phyloP scores from a whole-genome alignment of 1,139 yeast genomes.

The Entelexis sorbosivorans region DNA sequence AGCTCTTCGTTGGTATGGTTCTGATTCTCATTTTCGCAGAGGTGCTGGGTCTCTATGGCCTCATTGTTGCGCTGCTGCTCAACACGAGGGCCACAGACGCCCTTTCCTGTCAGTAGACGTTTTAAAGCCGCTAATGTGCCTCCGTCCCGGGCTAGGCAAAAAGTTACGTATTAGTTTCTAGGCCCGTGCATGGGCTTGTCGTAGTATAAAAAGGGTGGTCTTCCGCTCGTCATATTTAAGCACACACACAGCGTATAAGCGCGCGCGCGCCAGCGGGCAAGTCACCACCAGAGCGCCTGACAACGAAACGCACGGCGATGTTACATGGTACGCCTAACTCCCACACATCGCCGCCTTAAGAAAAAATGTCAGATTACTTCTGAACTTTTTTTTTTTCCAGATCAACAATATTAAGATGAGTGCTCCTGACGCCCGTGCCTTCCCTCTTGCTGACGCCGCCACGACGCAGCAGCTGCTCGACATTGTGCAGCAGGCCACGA shows the following conservation, averaged over 20 bases:
- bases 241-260: too few relatives aligned
- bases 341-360: not conserved
- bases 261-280: too few relatives aligned
- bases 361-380: not conserved
- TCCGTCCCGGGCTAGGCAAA: not conserved
- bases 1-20: slow-evolving; percentile 76
- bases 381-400: not conserved
- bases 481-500: slow-evolving; percentile 95
- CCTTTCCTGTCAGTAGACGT: slow-evolving; percentile 13
- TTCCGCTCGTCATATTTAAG: too few relatives aligned
- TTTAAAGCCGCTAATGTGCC: not conserved
- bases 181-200: too few relatives aligned
- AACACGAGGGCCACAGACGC: slow-evolving; percentile 47
- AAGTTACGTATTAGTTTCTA: not conserved
- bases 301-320: too few relatives aligned
- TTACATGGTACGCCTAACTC: not conserved
- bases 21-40: slow-evolving; percentile 95
- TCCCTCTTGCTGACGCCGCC: slow-evolving; percentile 95
- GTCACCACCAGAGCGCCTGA: too few relatives aligned
- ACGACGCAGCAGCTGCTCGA: slow-evolving; percentile 95
- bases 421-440: slow-evolving; percentile 47
- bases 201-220: too few relatives aligned
- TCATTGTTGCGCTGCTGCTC: slow-evolving; percentile 71
- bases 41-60: slow-evolving; percentile 95
- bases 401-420: slow-evolving; percentile 13